Base-by-base conservation (phyloP, 768 basidiomycete species). In the Lepiota brunneoincarnata region DNA sequence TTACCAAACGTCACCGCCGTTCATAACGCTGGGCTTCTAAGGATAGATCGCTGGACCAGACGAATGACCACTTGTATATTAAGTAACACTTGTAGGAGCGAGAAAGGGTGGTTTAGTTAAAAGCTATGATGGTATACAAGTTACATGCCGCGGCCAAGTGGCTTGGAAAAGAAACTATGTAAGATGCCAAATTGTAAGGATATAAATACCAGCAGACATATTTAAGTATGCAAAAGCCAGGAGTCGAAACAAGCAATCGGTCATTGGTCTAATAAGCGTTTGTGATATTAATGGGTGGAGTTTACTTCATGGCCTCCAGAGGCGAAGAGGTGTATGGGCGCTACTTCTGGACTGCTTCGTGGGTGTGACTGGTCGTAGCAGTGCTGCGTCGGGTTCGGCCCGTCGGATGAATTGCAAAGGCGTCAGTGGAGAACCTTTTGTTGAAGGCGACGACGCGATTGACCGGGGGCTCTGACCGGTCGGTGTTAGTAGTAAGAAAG, bases 321-420 rank as follows among this genome's bases (percentile, higher is more conserved):
- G 70, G 51, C 84, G 80, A 53, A 75, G 65, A 43, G 82, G 76
- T 41, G 78, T 76, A 58, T 69, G 70, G 54, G 75, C 68, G 37
- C 72, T 71, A 12, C 23, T 23, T 46, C 52, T 50, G 72, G 52
- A 28, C 44, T 79, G 64, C 69, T 83, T 87, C 35, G 85, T 82
- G n/a, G 89, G 88, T 17, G 86, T 87, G 26, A 74, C 74, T 15
- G 87, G 80, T 50, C 84, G 80, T 48, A 80, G 63, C 3, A 76
- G 68, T 45, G 74, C 72, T 35, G 62, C 54, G 15, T 87, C 86
- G 23, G 71, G 73, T 37, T 89, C 87, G 36, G 89, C 93, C 44
- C 86, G 83, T 52, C 92, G 78, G 59, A 96, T 82, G 70, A 93
- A 94, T 65, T 95, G 91, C 42, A 96, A 70, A 1, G 93, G 82